Evolutionary conservation across 176 grass and related monocot species (phyloP), one percentile per base, ranked within the genome.

Genomic region (Oryza glumipatula): DNA sequence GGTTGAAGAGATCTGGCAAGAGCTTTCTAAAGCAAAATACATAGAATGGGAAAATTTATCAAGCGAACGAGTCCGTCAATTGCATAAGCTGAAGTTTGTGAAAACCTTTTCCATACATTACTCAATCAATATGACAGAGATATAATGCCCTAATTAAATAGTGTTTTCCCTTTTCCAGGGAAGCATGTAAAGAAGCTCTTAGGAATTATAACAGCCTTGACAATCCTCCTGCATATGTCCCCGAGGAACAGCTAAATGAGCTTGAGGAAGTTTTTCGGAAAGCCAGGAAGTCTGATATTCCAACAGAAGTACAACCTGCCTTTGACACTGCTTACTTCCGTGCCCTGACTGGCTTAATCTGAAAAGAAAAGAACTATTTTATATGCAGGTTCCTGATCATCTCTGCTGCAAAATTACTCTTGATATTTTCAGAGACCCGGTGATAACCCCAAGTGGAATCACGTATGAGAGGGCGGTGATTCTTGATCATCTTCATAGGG

Each of bases 351-450:
- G 10, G 26, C 67, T 13, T 80, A 78, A 68, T 71, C 28, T 54
- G 51, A 61, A 61, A 61, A 36, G 35, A 79, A n/a, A 22, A 6
- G 33, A 10, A 54, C 14, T 35, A 41, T 15, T 15, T 56, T 79
- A 32, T 68, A 61, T 88, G 72, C 86, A 98, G 96, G 91, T 98
- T 73, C 96, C 96, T 64, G 96, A 94, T 35, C 90, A 98, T 86
- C 88, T 98, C 23, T 96, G 91, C 43, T 98, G 96, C 89, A 98
- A 98, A 84, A 95, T 98, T 77, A 98, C 93, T 49, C 93, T 95
- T 35, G 89, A 98, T 63, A 75, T 98, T 77, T 92, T 90, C 61
- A 82, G 90, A 63, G 96, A 98, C 70, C 96, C 96, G 38, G 96
- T 98, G 70, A 92, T 95, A 78, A 92, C 93, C 46, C 96, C 93